Evolutionary conservation across 176 grass and related monocot species (phyloP), one percentile per base, ranked within the genome.

Genomic region (Pontederia crassipes): DNA sequence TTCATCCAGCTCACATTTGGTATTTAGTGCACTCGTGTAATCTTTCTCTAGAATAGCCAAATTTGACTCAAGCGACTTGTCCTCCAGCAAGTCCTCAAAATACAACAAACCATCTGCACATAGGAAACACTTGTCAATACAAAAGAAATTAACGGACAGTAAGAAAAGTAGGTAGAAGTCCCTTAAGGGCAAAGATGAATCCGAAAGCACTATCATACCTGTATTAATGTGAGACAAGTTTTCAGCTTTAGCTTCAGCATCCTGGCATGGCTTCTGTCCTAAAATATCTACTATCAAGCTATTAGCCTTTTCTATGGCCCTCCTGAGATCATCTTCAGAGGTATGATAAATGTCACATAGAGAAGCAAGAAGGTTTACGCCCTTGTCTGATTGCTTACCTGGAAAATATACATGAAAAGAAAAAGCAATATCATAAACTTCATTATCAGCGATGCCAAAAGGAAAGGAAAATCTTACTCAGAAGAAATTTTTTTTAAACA

Each of bases 281-380:
- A 97, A 78, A 54, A 86, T 67, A 62, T 78, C 81, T 53, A 72
- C 60, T 70, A 97, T 85, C 59, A 76, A 65, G 62, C 82, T 82
- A 11, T 88, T 51, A 59, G 62, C 64, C 67, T 83, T 88, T 69
- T 45, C 76, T 69, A 88, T 85, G 79, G 90, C 78, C 77, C 72
- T 78, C 77, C 77, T 85, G 72, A 97, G 70, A 45, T 74, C 69
- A 35, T 91, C 79, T 82, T 97, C 84, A 56, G 82, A 90, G 14
- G 92, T 82, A 80, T 97, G 87, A 72, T 97, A 90, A 32, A 75
- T 88, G 58, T 91, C 83, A 58, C 83, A 90, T 67, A 97, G 67
- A n/a, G 83, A 97, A 24, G 81, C 76, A 65, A 88, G 74, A 66
- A 97, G 70, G 72, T 97, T 81, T 28, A 88, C 48, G 1, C 78